Evolutionary conservation across 306 rosid genomes (phyloP), one percentile per base, ranked within the genome.

Genomic region (Dryas drummondii): DNA sequence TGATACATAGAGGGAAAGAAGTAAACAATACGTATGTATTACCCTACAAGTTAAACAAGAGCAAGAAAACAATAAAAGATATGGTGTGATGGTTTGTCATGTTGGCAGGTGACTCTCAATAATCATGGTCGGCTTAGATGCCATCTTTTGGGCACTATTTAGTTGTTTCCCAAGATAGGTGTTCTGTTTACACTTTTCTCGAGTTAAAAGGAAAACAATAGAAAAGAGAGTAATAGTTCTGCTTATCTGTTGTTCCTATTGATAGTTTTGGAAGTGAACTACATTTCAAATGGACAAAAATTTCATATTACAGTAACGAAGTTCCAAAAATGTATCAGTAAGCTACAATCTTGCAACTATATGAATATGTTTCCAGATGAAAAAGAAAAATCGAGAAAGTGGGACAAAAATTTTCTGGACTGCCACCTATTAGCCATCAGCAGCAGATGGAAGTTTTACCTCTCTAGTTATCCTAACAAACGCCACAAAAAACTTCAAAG

Each of bases 391-490:
- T 37, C 51, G 13, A 70, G 26, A 40, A 58, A 12, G 47, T 22
- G 16, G 7, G 22, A 53, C 51, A 41, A 9, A 68, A 50, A 44
- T 26, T 40, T 16, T 2, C 57, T 13, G 61, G 70, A 71, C 16
- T 75, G 80, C 56, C 47, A 60, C 72, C 53, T n/a, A 65, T 51
- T 55, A 60, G 50, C 54, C 71, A 66, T 16, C 37, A 59, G 62
- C 79, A 51, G 47, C 64, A 51, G 26, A 47, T n/a, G 56, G 60
- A 68, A 66, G 79, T 68, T 51, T 77, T 62, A 26, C 54, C 66
- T 63, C 68, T 76, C 32, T 66, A 52, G 40, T 57, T n/a, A 68
- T 59, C 50, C 58, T 59, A 74, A 69, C 12, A 54, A 27, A 17
- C 1, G 22, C 52, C 62, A 48, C 47, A 53, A 32, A 17, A 70